A percentile compares a stretch with the other conserved stretches of the same genome.
Evolutionary conservation across 192 early-diverging fungal species (phyloP).

Genomic region (Coemansia biformis): DNA sequence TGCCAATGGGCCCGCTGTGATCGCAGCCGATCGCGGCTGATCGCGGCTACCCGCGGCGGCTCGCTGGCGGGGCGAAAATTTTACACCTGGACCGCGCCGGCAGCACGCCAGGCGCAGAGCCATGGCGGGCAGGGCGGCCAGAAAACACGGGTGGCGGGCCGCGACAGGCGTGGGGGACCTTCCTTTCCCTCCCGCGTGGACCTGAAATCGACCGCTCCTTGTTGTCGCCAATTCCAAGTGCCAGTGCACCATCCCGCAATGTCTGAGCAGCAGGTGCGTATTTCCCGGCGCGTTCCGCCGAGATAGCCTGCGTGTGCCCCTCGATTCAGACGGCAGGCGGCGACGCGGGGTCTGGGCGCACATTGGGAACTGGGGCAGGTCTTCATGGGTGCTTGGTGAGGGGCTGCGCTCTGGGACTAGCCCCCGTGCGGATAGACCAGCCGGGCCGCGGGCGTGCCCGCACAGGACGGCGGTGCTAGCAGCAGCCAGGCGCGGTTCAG

Average conservation of each 20-base stretch:
- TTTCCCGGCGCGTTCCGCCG: not conserved
- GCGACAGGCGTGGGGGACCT: constrained; percentile 16
- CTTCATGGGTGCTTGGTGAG: no score
- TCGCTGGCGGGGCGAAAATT: constrained; percentile 26
- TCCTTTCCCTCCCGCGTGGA: constrained; percentile 47
- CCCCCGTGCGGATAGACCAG: no score
- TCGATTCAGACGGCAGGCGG: no score
- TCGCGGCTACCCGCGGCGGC: constrained; percentile 1
- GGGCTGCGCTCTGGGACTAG: no score
- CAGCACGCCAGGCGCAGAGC: no score
- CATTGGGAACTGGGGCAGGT: no score
- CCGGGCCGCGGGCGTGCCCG: no score
- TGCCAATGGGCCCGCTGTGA: not conserved
- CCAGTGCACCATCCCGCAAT: constrained; percentile 30
- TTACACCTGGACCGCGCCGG: constrained; percentile 6
- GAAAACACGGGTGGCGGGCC: constrained; percentile 5
- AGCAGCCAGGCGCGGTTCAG: no score
- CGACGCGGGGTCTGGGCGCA: no score
- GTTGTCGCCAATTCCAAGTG: constrained; percentile 7
- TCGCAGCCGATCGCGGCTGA: constrained; percentile 1
- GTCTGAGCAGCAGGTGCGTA: constrained; percentile 54
- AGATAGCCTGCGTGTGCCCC: no score
- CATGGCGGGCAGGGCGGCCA: not conserved
- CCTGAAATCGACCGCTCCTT: no score
- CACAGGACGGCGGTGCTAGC: no score